Evolutionary conservation across 2,329 filamentous ascomycete genomes (phyloP).

Genomic region (Talaromyces sp.): DNA sequence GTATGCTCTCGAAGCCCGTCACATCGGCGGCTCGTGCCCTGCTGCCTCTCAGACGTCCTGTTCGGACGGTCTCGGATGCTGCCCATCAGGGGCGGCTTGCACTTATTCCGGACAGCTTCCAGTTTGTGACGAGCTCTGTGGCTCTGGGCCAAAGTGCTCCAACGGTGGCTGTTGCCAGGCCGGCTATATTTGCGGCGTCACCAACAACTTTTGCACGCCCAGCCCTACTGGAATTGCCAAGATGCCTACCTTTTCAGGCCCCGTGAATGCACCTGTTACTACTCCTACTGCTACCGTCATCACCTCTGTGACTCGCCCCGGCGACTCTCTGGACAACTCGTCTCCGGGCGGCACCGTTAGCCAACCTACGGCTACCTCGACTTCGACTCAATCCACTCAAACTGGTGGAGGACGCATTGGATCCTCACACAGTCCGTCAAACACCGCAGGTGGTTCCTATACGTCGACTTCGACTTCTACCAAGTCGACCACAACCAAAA

Average conservation of each 20-base stretch:
- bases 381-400: not conserved
- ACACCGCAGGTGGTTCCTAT: not conserved
- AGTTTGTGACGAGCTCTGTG: slow-evolving; percentile 9
- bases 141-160: slow-evolving; percentile 4
- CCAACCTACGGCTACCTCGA: not conserved
- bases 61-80: slow-evolving; percentile 8
- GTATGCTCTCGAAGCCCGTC: not conserved
- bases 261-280: not conserved
- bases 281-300: not conserved
- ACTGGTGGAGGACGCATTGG: not conserved
- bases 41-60: slow-evolving; percentile 8
- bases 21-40: slow-evolving; percentile 3
- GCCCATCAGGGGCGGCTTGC: slow-evolving; percentile 8
- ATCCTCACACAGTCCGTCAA: not conserved
- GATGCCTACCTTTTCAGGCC: not conserved
- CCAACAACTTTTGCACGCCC: slow-evolving; percentile 10
- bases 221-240: not conserved
- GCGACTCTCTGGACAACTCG: not conserved
- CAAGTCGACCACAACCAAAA: not conserved
- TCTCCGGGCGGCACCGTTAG: not conserved
- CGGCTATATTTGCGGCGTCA: slow-evolving; percentile 7
- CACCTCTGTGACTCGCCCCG: not conserved
- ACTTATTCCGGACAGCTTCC: slow-evolving; percentile 6
- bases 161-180: slow-evolving; percentile 10
- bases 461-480: not conserved